Base-by-base conservation (phyloP, 164 flowering plant species). In the Stephania japonica region DNA sequence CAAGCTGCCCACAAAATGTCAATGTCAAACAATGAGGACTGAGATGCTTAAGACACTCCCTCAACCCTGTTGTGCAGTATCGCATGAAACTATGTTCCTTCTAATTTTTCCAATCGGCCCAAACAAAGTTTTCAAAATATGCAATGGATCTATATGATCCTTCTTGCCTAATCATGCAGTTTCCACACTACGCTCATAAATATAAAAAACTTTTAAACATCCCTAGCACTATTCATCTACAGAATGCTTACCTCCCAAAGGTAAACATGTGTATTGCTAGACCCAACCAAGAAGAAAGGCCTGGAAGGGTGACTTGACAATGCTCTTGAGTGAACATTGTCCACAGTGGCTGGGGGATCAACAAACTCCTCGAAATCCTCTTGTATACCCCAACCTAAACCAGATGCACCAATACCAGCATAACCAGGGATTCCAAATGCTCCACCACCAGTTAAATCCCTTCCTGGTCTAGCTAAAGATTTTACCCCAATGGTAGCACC, bases 221-320 rank as follows among this genome's bases (percentile, higher is more conserved):
- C 32, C 61, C 19, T 21, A 21, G 66, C 41, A 18, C 12, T 21
- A 5, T 64, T 69, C 21, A 24, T 14, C 47, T 14, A 25, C 23
- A 70, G 62, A 71, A 32, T 71, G 2, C 84, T 69, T 88, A 96
- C 99, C 99, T 96, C 93, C 99, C 99, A 96, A 67, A 96, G 81
- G 80, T 96, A 93, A 77, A 88, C 77, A 72, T 89, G 95, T 44
- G 97, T 92, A 75, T 96, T 93, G 81, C 86, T 89, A 70, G 99
- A 96, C 67, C 99, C 99, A 85, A 81, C 99, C 84, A 96, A 88
- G 81, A 96, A 96, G 72, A 89, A 85, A 75, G 98, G 95, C 82
- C 89, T 86, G 11, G 87, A 88, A 1, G 98, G 97, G 81, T 96
- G 99, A 81, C 92, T 85, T 23, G 95, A 88, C 70, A 96, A 88